Conservation (phyloP, 2,329 filamentous ascomycete species). For the Colletotrichum gloeosporioides region DNA sequence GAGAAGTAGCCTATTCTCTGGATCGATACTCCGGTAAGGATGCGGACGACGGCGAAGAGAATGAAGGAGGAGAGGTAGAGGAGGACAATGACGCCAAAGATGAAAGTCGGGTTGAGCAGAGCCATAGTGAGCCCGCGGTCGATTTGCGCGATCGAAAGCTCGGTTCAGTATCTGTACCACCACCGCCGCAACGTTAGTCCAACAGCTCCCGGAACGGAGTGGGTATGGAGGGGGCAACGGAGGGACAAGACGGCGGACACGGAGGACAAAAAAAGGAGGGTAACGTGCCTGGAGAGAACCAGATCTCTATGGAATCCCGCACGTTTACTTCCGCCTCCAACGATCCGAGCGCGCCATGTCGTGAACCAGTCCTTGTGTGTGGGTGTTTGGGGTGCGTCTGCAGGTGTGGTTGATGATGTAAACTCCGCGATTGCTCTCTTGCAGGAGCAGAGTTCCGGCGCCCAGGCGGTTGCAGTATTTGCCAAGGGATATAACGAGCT, state of each 20-base stretch:
- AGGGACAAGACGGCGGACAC: background rate
- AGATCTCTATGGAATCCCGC: constrained; percentile 16
- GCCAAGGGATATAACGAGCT: background rate
- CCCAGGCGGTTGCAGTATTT: background rate
- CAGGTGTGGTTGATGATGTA: background rate
- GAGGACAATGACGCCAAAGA: constrained; percentile 84
- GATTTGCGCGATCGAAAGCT: background rate
- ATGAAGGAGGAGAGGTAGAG: constrained; percentile 92
- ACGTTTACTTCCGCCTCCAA: constrained; percentile 21
- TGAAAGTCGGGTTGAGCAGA: constrained; percentile 77
- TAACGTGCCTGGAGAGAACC: constrained; percentile 15
- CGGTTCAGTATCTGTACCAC: constrained; percentile 15
- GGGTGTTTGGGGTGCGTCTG: background rate
- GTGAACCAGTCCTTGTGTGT: background rate
- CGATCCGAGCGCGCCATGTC: constrained; percentile 22
- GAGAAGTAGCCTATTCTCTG: constrained; percentile 95
- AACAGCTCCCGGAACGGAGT: background rate
- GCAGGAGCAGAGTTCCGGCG: constrained; percentile 14
- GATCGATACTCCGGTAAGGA: constrained; percentile 92
- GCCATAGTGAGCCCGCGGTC: constrained; percentile 54
- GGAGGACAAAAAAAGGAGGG: background rate
- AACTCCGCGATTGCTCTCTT: background rate
- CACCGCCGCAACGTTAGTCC: background rate
- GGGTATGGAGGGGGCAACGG: background rate
- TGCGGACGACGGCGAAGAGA: constrained; percentile 88